Percentiles rank a stretch among this genome's conserved stretches.
These are phyloP conservation scores for Lipomyces orientalis DNA, from an alignment of 805 yeast genomes.

Conservation along the genomic window DNA sequence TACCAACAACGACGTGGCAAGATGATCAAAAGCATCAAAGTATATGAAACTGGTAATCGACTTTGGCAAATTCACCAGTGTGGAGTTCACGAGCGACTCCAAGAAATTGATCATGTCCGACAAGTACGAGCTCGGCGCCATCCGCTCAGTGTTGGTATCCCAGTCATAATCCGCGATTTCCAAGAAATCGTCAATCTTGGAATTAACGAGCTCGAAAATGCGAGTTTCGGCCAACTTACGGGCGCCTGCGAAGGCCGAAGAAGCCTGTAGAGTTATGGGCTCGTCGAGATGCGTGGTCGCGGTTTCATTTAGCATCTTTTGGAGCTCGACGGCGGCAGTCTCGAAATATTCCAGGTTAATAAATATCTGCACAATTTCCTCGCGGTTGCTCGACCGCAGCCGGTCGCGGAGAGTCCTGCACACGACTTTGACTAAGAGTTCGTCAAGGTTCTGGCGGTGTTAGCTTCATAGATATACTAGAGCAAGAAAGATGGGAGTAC, in stretches of 20 bases:
- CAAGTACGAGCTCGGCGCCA: slow-evolving; percentile 73
- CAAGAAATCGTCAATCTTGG: slow-evolving; percentile 75
- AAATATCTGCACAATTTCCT: slow-evolving; percentile 85
- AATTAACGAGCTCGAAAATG: slow-evolving; percentile 81
- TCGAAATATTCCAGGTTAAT: slow-evolving; percentile 88
- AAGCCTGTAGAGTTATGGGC: slow-evolving; percentile 26
- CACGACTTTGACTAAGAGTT: slow-evolving; percentile 69
- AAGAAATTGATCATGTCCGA: slow-evolving; percentile 85
- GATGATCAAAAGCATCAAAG: slow-evolving; percentile 83
- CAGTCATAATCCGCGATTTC: slow-evolving; percentile 89
- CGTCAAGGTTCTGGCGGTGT: slow-evolving; percentile 58
- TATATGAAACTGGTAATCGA: slow-evolving; percentile 79
- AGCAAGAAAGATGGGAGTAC: background rate
- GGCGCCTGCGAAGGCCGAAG: slow-evolving; percentile 46
- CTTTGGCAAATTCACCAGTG: slow-evolving; percentile 79
- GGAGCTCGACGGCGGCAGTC: slow-evolving; percentile 71
- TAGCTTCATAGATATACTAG: background rate
- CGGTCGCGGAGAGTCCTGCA: slow-evolving; percentile 65
- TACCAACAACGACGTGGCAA: slow-evolving; percentile 68
- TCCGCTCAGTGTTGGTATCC: slow-evolving; percentile 54
- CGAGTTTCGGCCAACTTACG: slow-evolving; percentile 77
- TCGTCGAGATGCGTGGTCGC: slow-evolving; percentile 37
- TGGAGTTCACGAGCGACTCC: slow-evolving; percentile 82
- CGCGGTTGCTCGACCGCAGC: slow-evolving; percentile 76
- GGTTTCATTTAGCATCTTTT: slow-evolving; percentile 49